A percentile compares a stretch with the other conserved stretches of the same genome.
These are phyloP conservation scores for Sphaerulina populicola DNA, from an alignment of 2,329 filamentous ascomycete genomes.

Conservation along the genomic window DNA sequence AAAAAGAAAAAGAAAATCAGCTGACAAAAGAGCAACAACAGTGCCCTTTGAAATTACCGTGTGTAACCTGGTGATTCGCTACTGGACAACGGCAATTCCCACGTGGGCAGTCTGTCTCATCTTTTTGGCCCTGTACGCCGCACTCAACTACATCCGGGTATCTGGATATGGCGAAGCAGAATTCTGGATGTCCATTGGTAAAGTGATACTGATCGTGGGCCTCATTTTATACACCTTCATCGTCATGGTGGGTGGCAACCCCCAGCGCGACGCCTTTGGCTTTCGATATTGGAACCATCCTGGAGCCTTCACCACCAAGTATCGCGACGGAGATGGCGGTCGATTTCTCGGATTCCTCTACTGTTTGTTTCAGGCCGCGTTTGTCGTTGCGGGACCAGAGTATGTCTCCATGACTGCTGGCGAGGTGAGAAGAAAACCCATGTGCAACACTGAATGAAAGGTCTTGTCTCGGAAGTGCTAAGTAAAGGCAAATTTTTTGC, in stretches of 20 bases:
- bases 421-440: conserved; percentile 27
- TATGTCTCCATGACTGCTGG: conserved; percentile 59
- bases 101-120: conserved; percentile 55
- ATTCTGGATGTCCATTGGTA: conserved; percentile 51
- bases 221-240: conserved; percentile 71
- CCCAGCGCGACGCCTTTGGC: conserved; percentile 59
- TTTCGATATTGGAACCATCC: conserved; percentile 62
- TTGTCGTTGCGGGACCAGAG: conserved; percentile 59
- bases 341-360: conserved; percentile 66
- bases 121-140: conserved; percentile 47
- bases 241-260: conserved; percentile 72
- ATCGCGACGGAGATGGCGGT: conserved; percentile 58
- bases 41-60: conserved; percentile 35
- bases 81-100: conserved; percentile 44
- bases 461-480: background rate
- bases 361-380: conserved; percentile 62
- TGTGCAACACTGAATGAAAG: background rate
- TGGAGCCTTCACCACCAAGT: conserved; percentile 49
- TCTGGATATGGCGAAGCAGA: conserved; percentile 70
- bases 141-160: conserved; percentile 64
- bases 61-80: conserved; percentile 55
- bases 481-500: background rate
- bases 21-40: background rate
- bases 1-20: background rate
- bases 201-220: conserved; percentile 62